These are phyloP conservation scores for Ceratobasidium sp. DNA, from an alignment of 1,284 basidiomycete species.

Conservation along the genomic window DNA sequence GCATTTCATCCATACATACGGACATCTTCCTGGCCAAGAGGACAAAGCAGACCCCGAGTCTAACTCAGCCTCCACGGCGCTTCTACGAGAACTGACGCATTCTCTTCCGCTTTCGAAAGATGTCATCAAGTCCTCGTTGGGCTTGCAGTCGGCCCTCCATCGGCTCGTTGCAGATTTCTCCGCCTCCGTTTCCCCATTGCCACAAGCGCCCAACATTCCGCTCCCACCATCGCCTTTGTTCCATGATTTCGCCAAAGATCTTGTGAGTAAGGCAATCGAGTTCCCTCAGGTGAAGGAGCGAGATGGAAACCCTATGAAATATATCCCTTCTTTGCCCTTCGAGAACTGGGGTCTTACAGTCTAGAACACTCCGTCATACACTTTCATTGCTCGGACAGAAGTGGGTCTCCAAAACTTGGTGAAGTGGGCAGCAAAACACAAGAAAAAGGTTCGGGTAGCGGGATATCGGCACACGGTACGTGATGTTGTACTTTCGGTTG, in stretches of 20 bases:
- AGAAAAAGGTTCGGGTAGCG: slow-evolving; percentile 38
- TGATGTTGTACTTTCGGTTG: neutral
- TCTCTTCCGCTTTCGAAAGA: neutral
- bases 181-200: neutral
- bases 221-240: slow-evolving; percentile 23
- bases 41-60: neutral
- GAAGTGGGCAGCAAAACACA: slow-evolving; percentile 34
- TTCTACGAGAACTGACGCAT: no score
- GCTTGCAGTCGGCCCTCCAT: neutral
- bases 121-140: neutral
- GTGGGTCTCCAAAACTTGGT: slow-evolving; percentile 37
- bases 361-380: slow-evolving; percentile 31
- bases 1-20: neutral
- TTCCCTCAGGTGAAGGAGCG: neutral
- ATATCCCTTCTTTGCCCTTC: slow-evolving; percentile 12
- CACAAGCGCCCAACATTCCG: neutral
- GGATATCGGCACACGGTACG: slow-evolving; percentile 40
- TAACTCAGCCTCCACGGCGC: no score
- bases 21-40: neutral
- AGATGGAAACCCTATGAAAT: slow-evolving; percentile 19
- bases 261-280: neutral
- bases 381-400: slow-evolving; percentile 39
- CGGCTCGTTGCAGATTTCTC: neutral
- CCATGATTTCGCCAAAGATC: neutral
- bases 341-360: slow-evolving; percentile 41